A percentile compares a stretch with the other conserved stretches of the same genome.
Conservation (phyloP, 768 basidiomycete genomes). For the Boletus vinaceobasis region DNA sequence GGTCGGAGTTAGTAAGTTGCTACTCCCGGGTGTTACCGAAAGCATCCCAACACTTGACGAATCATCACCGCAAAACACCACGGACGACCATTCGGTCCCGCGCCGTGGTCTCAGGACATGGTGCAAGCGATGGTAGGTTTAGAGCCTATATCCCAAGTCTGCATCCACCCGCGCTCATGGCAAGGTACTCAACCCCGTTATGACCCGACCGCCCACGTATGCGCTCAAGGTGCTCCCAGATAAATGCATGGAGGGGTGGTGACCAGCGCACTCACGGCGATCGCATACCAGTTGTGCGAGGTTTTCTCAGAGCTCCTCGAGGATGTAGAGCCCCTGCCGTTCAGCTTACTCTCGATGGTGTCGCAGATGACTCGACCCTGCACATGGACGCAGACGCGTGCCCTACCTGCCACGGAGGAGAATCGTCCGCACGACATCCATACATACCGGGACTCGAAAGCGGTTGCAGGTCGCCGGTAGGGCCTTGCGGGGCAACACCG, state of each 20-base stretch:
- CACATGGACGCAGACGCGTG: conserved; percentile 1
- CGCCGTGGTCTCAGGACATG: no score
- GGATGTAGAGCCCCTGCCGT: conserved; percentile 37
- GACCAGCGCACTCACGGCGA: conserved; percentile 51
- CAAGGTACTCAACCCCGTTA: no score
- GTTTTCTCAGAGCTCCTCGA: conserved; percentile 39
- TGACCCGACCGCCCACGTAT: no score
- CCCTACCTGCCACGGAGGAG: not conserved
- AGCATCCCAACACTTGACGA: no score
- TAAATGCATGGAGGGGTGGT: conserved; percentile 40
- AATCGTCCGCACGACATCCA: not conserved
- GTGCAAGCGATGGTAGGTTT: no score
- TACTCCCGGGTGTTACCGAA: no score
- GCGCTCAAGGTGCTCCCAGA: no score
- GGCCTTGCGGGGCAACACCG: conserved; percentile 52
- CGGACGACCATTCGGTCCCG: no score
- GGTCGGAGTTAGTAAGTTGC: no score
- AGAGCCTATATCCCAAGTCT: no score
- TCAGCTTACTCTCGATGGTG: conserved; percentile 47
- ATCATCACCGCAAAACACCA: no score
- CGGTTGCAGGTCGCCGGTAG: conserved; percentile 54
- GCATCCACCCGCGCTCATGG: no score
- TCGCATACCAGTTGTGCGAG: conserved; percentile 42
- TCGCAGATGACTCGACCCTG: conserved; percentile 52
- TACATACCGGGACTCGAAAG: conserved; percentile 6